These are phyloP conservation scores for Leccinum uliginosum DNA, from an alignment of 768 basidiomycete genomes.

Conservation along the genomic window DNA sequence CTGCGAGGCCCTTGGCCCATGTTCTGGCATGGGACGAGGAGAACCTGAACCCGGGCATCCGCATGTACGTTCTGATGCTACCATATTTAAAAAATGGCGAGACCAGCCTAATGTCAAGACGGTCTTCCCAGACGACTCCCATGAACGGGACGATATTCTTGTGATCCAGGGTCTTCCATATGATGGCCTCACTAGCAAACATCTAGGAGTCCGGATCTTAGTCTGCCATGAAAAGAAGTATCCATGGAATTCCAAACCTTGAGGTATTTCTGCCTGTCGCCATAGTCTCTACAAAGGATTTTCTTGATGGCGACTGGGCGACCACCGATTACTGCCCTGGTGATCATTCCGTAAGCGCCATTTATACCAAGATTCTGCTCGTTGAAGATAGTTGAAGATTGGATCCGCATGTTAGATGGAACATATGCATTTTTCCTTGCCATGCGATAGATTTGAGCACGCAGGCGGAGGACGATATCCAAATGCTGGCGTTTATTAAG, in stretches of 20 bases:
- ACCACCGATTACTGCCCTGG: conserved; percentile 11
- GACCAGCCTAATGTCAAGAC: conserved; percentile 17
- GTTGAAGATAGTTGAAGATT: not conserved
- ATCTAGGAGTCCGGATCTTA: conserved; percentile 9
- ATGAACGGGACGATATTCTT: conserved; percentile 28
- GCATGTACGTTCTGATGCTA: conserved; percentile 12
- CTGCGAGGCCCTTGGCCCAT: conserved; percentile 17
- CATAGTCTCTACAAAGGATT: conserved; percentile 1
- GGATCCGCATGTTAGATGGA: conserved; percentile 15
- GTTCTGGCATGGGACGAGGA: conserved; percentile 4
- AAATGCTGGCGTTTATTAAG: not conserved
- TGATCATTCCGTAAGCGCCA: conserved; percentile 22
- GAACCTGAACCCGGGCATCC: not conserved
- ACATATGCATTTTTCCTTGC: conserved; percentile 26
- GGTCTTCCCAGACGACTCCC: conserved; percentile 13
- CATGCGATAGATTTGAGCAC: conserved; percentile 24
- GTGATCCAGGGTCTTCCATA: conserved; percentile 26
- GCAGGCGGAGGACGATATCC: conserved; percentile 11
- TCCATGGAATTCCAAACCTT: conserved; percentile 9
- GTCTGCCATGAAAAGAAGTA: not conserved
- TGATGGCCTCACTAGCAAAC: conserved; percentile 26
- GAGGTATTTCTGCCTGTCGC: conserved; percentile 1
- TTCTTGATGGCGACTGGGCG: conserved; percentile 26
- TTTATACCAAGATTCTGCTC: not conserved
- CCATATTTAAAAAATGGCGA: conserved; percentile 22